phyloP scores from a whole-genome alignment of 2,329 filamentous ascomycete genomes.

The Verticillium dahliae region DNA sequence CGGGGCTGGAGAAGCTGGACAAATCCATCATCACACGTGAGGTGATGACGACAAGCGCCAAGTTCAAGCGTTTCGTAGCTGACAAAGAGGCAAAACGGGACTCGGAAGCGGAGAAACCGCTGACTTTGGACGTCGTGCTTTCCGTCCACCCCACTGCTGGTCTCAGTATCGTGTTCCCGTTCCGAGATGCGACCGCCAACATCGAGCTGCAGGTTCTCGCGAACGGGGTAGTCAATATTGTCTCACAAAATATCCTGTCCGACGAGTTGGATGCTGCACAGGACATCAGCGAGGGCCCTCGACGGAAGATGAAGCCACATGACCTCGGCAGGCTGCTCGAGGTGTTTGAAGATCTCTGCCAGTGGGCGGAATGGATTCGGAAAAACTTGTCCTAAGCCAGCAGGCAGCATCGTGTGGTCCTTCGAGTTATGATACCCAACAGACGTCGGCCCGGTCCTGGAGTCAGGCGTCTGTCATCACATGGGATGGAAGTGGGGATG shows the following conservation, averaged over 20 bases:
- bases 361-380: slow-evolving; percentile 48
- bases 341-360: slow-evolving; percentile 43
- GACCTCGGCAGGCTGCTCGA: slow-evolving; percentile 40
- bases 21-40: slow-evolving; percentile 8
- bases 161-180: slow-evolving; percentile 48
- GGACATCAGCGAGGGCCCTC: slow-evolving; percentile 12
- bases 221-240: slow-evolving; percentile 52
- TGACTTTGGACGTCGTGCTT: slow-evolving; percentile 41
- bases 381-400: slow-evolving; percentile 13
- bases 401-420: background rate
- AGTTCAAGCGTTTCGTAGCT: slow-evolving; percentile 24
- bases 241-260: slow-evolving; percentile 48
- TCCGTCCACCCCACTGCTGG: slow-evolving; percentile 42
- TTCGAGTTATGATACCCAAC: background rate
- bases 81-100: background rate
- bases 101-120: background rate
- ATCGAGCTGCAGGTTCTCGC: slow-evolving; percentile 52
- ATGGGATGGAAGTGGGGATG: background rate
- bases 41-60: slow-evolving; percentile 21
- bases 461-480: background rate
- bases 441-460: background rate
- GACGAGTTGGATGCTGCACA: slow-evolving; percentile 8
- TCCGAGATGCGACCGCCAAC: slow-evolving; percentile 39
- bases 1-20: slow-evolving; percentile 20
- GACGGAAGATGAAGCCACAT: slow-evolving; percentile 17